phyloP scores from a whole-genome alignment of 176 grass and related monocot species.

The Oryza glaberrima region DNA sequence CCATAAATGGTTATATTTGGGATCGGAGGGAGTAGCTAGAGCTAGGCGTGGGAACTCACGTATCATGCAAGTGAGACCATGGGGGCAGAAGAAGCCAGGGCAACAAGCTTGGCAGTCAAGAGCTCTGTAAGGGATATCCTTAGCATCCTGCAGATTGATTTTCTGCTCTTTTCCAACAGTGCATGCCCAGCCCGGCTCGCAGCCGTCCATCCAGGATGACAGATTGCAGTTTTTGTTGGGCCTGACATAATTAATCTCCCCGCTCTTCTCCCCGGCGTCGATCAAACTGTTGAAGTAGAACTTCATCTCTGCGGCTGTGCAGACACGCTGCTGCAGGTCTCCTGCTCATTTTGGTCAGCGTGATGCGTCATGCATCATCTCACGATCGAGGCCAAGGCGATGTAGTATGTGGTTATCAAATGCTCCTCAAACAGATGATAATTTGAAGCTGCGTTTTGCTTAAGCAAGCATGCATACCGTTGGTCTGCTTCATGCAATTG shows the following conservation, averaged over 20 bases:
- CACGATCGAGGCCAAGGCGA: not conserved
- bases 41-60: slow-evolving; percentile 47
- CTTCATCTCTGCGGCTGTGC: slow-evolving; percentile 84
- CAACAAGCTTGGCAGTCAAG: slow-evolving; percentile 77
- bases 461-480: slow-evolving; percentile 44
- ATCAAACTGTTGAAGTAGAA: slow-evolving; percentile 90
- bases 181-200: slow-evolving; percentile 95
- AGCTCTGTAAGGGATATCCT: slow-evolving; percentile 55
- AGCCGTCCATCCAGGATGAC: slow-evolving; percentile 79
- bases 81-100: slow-evolving; percentile 90
- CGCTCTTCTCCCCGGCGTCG: slow-evolving; percentile 38
- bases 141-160: slow-evolving; percentile 67
- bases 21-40: too few relatives aligned
- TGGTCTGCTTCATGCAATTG: slow-evolving; percentile 75
- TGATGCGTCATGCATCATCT: not conserved
- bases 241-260: slow-evolving; percentile 67
- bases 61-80: slow-evolving; percentile 98
- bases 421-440: not conserved
- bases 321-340: slow-evolving; percentile 73
- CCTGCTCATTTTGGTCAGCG: slow-evolving; percentile 48
- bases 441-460: not conserved
- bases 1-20: too few relatives aligned
- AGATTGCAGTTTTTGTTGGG: slow-evolving; percentile 95
- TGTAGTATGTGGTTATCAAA: not conserved
- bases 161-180: slow-evolving; percentile 51